Evolutionary conservation across 352 stramenopile genomes (phyloP).

Genomic region (Peronosclerospora sorghi): DNA sequence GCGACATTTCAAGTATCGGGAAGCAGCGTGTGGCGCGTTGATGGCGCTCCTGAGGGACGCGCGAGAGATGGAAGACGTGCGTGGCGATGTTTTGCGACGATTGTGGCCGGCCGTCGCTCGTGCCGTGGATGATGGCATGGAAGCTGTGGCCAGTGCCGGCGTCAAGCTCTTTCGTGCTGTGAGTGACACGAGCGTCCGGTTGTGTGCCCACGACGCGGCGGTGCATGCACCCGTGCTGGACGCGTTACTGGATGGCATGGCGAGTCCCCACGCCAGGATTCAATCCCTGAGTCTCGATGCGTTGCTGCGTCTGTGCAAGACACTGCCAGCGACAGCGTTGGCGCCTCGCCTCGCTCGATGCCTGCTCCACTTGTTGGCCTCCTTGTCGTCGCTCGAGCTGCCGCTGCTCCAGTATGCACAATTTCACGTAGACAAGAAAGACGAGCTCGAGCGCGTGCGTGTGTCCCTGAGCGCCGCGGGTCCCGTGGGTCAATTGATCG

Average conservation of each 20-base stretch:
- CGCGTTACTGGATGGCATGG: conserved; percentile 67
- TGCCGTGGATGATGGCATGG: conserved; percentile 73
- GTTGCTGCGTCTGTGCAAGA: conserved; percentile 60
- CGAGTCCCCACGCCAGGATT: conserved; percentile 53
- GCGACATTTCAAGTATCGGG: conserved; percentile 75
- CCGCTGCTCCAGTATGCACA: conserved; percentile 76
- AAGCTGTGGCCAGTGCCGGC: conserved; percentile 42
- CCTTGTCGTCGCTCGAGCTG: conserved; percentile 77
- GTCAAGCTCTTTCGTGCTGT: conserved; percentile 65
- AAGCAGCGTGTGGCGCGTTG: conserved; percentile 52
- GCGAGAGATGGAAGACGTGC: conserved; percentile 25
- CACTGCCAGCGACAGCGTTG: conserved; percentile 39
- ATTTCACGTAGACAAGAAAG: conserved; percentile 80
- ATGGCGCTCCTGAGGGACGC: conserved; percentile 56
- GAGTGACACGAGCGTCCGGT: conserved; percentile 16
- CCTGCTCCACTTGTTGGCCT: conserved; percentile 59
- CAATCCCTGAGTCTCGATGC: conserved; percentile 59
- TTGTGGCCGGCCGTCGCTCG: conserved; percentile 60
- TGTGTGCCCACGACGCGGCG: not conserved
- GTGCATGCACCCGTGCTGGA: conserved; percentile 47
- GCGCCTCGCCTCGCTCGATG: conserved; percentile 42
- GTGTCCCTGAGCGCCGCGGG: conserved; percentile 66
- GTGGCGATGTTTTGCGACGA: conserved; percentile 38
- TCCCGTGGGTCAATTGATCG: conserved; percentile 61
- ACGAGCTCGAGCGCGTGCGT: conserved; percentile 65